Base-by-base conservation (phyloP, 2,329 filamentous ascomycete species). In the Tolypocladium cylindrosporum region DNA sequence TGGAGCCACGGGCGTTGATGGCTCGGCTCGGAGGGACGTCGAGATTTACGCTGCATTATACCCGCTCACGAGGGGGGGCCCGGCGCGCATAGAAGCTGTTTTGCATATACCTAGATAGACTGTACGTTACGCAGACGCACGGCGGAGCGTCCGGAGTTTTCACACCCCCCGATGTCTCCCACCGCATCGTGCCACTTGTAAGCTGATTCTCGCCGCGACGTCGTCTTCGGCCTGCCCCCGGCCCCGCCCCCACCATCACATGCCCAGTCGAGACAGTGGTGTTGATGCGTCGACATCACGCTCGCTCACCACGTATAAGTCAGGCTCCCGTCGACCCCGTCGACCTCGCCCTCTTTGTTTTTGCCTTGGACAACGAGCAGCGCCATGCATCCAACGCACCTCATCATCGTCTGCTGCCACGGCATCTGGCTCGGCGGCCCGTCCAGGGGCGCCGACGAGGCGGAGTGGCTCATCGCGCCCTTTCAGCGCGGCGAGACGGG, bases 391-490 rank as follows among this genome's bases (percentile, higher is more conserved):
- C 60, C 59, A 40, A 48, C 61, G 0, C 73, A 89, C 62, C 79
- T 95, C 13, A 83, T 95, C 55, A 75, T 95, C 54, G 87, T 95
- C 55, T 94, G 90, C 75, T 92, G 91, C 69, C 91, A 96, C 73
- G 89, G 85, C 36, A 90, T 93, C 59, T 95, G 88, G 79, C 72
- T 78, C 16, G 85, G 85, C 34, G 84, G 85, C 0, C 75, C 78
- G 2, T 71, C 73, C 1, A 70, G 72, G 1, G 85, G 85, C 40
- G 61, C 68, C 24, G 73, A 80, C 59, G 84, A 88, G 67, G 61
- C 73, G 7, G 84, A 89, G 68, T 90, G 87, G 86, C 77, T 91
- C 37, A 86, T 96, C 19, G 86, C 90, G 56, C 76, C 80, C 39
- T 96, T 94, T 67, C 91, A 96, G 68, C 77, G 74, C 24, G 87